A percentile compares a stretch with the other conserved stretches of the same genome.
Evolutionary conservation across 352 stramenopile species (phyloP).

Genomic region (Phytophthora agathidicida): DNA sequence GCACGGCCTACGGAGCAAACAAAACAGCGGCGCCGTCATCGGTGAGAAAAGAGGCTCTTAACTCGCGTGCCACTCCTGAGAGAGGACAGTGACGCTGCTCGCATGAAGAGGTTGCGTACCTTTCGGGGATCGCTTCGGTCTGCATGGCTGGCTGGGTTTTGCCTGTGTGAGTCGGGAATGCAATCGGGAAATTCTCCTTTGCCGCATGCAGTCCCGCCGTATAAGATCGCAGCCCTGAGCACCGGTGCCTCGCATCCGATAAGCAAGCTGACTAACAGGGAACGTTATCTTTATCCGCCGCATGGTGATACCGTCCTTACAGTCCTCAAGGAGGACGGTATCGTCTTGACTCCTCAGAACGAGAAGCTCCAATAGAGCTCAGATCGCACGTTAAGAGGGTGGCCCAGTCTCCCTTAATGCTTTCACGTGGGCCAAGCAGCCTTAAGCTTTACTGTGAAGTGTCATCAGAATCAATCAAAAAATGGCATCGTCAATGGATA

Average conservation of each 20-base stretch:
- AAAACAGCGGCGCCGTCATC: background rate
- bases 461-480: no score
- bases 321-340: no score
- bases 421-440: conserved; percentile 3
- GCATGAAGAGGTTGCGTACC: conserved; percentile 7
- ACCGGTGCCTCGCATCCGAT: background rate
- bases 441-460: background rate
- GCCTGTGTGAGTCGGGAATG: background rate
- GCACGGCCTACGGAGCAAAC: conserved; percentile 52
- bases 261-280: background rate
- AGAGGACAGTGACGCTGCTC: background rate
- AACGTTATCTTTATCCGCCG: conserved; percentile 21
- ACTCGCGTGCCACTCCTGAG: conserved; percentile 1
- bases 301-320: no score
- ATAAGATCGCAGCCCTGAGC: conserved; percentile 11
- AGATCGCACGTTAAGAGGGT: background rate
- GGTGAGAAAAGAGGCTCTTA: conserved; percentile 2
- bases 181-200: conserved; percentile 22
- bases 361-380: conserved; percentile 12
- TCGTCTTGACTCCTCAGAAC: conserved; percentile 32
- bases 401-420: background rate
- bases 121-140: conserved; percentile 21
- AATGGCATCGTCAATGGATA: conserved; percentile 8
- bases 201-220: no score
- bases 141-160: conserved; percentile 22